Evolutionary conservation across 1,139 yeast genomes (phyloP).

Genomic region (Martiniozyma asiatica): DNA sequence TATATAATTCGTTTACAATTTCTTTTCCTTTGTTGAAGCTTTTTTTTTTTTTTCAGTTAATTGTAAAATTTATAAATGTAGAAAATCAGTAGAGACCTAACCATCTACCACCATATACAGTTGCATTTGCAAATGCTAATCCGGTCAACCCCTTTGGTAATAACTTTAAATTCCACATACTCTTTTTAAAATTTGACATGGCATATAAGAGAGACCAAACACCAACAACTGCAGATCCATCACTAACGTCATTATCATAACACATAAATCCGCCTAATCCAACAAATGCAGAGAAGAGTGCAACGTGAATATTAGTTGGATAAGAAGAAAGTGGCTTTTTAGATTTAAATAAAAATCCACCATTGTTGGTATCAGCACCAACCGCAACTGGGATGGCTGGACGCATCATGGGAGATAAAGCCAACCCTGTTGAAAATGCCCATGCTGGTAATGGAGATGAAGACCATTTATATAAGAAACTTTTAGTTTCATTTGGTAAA

Average conservation of each 20-base stretch:
- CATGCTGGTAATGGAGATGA: constrained; percentile 45
- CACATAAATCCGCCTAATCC: constrained; percentile 76
- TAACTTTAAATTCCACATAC: constrained; percentile 35
- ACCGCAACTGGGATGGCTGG: constrained; percentile 13
- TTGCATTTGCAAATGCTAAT: constrained; percentile 52
- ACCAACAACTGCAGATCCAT: constrained; percentile 79
- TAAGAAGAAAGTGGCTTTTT: constrained; percentile 10
- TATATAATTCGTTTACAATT: neutral
- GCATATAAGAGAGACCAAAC: constrained; percentile 82
- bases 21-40: too few relatives aligned
- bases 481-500: too few relatives aligned
- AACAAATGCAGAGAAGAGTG: constrained; percentile 57
- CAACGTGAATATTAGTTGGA: constrained; percentile 34
- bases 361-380: constrained; percentile 8
- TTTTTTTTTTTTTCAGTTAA: too few relatives aligned
- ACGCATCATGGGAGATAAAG: constrained; percentile 33
- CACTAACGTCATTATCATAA: constrained; percentile 65
- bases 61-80: too few relatives aligned
- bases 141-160: constrained; percentile 53
- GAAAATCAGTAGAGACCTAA: constrained; percentile 5
- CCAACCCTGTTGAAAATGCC: constrained; percentile 30
- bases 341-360: neutral
- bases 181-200: constrained; percentile 58
- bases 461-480: too few relatives aligned
- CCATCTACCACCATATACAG: constrained; percentile 44